Evolutionary conservation across 148 eudicot genomes (phyloP), one percentile per base, ranked within the genome.

Genomic region (Rhododendron molle): DNA sequence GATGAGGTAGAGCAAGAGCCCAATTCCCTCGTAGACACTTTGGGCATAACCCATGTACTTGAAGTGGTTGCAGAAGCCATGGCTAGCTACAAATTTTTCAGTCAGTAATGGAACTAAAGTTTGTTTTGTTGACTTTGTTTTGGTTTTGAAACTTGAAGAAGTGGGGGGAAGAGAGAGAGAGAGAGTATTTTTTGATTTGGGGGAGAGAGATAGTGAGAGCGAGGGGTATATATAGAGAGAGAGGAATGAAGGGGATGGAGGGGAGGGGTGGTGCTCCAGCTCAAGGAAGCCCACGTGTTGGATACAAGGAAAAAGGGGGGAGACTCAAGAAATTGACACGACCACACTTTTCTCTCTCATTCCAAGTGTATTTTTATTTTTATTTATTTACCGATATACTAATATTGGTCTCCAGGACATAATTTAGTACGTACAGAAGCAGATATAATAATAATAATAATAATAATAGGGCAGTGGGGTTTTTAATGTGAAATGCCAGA

Each of bases 241-340:
- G 79, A 54, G 14, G 30, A 23, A 11, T 46, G 30, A 10, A 11
- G 44, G 26, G 81, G 36, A 9, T 44, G 50, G 62, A 4, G 5
- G 5, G 40, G 10, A 1, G 40, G 40, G 38, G 5, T 0, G 40
- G 5, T 44, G 83, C 60, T 58, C 54, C 80, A 74, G 54, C 86
- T 74, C 78, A 52, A 50, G 56, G 83, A 50, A 7, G 81, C 46
- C 79, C 88, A 89, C 90, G 90, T 89, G 90, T 86, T 34, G n/a
- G 69, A 82, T 84, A 34, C 20, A 46, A 5, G 20, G 18, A 32
- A 84, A 71, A 80, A 86, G 84, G 72, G 50, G 11, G 13, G 7
- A 40, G 7, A 40, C 85, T 84, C 65, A 67, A 21, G 1, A 58
- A 44, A 50, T 76, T 86, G 90, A 84, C 90, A 88, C 90, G 88